Conservation (phyloP, 441 rosid genomes). For the Pelargonium fulgidum region DNA sequence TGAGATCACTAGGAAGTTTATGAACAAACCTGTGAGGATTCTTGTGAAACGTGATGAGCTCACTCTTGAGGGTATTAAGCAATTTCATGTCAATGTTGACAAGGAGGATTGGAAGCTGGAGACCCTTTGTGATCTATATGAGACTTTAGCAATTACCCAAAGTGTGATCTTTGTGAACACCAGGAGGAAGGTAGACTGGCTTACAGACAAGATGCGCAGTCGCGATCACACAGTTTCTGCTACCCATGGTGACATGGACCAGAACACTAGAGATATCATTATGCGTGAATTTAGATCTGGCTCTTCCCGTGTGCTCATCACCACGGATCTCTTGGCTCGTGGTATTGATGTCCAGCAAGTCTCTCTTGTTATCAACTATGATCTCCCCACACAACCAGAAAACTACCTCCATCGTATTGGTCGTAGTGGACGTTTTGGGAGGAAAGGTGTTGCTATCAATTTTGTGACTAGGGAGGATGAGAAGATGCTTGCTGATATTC, state of each 20-base stretch:
- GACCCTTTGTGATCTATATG: slow-evolving; percentile 75
- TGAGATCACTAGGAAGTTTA: slow-evolving; percentile 81
- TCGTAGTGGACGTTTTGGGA: slow-evolving; percentile 70
- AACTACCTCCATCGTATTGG: slow-evolving; percentile 79
- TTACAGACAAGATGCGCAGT: slow-evolving; percentile 65
- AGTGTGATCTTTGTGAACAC: slow-evolving; percentile 78
- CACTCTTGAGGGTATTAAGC: slow-evolving; percentile 59
- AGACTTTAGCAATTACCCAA: slow-evolving; percentile 71
- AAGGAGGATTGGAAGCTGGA: slow-evolving; percentile 89
- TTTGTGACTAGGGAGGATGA: slow-evolving; percentile 65
- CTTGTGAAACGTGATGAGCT: slow-evolving; percentile 81
- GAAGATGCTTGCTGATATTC: slow-evolving; percentile 67
- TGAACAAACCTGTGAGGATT: slow-evolving; percentile 77
- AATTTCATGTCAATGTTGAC: slow-evolving; percentile 57
- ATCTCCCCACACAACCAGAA: slow-evolving; percentile 75
- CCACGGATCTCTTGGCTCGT: slow-evolving; percentile 71
- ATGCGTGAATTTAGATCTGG: slow-evolving; percentile 78
- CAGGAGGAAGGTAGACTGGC: slow-evolving; percentile 76
- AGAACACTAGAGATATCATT: slow-evolving; percentile 67
- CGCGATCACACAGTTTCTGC: slow-evolving; percentile 78
- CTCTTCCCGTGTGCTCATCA: slow-evolving; percentile 68
- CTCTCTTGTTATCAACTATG: slow-evolving; percentile 68
- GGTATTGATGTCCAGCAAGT: slow-evolving; percentile 85
- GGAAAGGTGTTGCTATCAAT: slow-evolving; percentile 72
- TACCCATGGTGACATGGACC: slow-evolving; percentile 27